Evolutionary conservation across 192 early-diverging fungal species (phyloP).

Genomic region (Paraglomus brasilianum): DNA sequence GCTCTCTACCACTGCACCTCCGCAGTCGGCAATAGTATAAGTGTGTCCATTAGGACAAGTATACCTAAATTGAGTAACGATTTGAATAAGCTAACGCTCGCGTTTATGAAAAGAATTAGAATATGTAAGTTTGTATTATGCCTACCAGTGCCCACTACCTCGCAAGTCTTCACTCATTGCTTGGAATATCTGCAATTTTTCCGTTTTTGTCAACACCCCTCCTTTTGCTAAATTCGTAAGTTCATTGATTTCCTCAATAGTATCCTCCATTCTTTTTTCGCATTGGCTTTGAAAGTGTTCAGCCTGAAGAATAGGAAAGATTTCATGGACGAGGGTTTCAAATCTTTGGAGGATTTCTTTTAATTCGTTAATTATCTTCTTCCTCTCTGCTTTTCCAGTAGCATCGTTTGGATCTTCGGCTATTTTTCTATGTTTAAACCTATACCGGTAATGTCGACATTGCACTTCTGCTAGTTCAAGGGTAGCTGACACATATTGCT

Average conservation of each 20-base stretch:
- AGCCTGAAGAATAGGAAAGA: background rate
- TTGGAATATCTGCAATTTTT: slow-evolving; percentile 12
- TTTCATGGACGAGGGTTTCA: background rate
- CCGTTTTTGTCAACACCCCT: background rate
- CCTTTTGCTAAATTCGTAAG: background rate
- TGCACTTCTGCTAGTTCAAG: background rate
- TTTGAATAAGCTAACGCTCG: background rate
- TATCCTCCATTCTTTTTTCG: background rate
- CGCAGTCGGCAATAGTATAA: slow-evolving; percentile 8
- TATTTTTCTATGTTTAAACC: background rate
- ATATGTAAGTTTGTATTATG: background rate
- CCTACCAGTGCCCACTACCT: background rate
- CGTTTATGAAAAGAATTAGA: background rate
- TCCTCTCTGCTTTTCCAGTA: background rate
- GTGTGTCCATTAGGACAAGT: background rate
- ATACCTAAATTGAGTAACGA: background rate
- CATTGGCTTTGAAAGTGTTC: slow-evolving; percentile 3
- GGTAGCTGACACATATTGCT: background rate
- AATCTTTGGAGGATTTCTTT: slow-evolving; percentile 1
- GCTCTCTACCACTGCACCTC: background rate
- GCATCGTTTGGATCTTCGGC: background rate
- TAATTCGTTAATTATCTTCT: background rate
- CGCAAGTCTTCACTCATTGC: background rate
- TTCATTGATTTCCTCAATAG: background rate
- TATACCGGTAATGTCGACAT: background rate